Evolutionary conservation across 768 basidiomycete genomes (phyloP).

Genomic region (Russula vinacea): DNA sequence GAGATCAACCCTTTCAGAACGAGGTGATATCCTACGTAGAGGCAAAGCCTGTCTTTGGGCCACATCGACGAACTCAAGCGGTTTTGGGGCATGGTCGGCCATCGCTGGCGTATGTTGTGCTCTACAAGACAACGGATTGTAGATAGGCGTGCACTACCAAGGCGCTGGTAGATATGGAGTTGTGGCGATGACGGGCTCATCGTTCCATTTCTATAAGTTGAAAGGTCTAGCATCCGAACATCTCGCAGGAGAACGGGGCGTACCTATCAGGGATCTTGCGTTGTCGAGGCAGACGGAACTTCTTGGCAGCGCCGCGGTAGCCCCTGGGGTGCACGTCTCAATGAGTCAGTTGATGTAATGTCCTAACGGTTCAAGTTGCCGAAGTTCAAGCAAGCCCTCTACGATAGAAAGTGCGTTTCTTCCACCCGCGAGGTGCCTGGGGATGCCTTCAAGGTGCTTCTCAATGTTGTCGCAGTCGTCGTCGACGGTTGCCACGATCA

Average conservation of each 20-base stretch:
- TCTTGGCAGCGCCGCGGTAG: neutral
- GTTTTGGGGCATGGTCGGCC: neutral
- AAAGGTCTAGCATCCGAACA: slow-evolving; percentile 7
- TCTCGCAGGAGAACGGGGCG: neutral
- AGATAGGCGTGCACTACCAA: slow-evolving; percentile 6
- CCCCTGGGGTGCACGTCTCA: slow-evolving; percentile 2
- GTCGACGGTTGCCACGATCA: slow-evolving; percentile 4
- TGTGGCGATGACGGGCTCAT: slow-evolving; percentile 9
- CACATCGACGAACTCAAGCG: neutral
- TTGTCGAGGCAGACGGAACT: slow-evolving; percentile 2
- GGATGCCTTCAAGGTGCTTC: slow-evolving; percentile 19
- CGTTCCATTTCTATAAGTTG: slow-evolving; percentile 9
- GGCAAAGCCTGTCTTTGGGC: neutral
- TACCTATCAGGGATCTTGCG: neutral
- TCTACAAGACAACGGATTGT: neutral
- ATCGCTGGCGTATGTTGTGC: neutral
- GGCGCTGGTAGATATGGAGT: slow-evolving; percentile 1
- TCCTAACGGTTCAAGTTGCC: neutral
- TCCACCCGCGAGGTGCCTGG: slow-evolving; percentile 3
- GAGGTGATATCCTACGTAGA: slow-evolving; percentile 2
- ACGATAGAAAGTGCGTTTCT: neutral
- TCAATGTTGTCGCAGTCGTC: slow-evolving; percentile 16
- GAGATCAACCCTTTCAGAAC: slow-evolving; percentile 5
- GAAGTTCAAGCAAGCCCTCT: neutral
- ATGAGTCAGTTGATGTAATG: slow-evolving; percentile 4